Evolutionary conservation across 495 filamentous ascomycete species (phyloP), one percentile per base, ranked within the genome.

Genomic region (Bacidia rubella): DNA sequence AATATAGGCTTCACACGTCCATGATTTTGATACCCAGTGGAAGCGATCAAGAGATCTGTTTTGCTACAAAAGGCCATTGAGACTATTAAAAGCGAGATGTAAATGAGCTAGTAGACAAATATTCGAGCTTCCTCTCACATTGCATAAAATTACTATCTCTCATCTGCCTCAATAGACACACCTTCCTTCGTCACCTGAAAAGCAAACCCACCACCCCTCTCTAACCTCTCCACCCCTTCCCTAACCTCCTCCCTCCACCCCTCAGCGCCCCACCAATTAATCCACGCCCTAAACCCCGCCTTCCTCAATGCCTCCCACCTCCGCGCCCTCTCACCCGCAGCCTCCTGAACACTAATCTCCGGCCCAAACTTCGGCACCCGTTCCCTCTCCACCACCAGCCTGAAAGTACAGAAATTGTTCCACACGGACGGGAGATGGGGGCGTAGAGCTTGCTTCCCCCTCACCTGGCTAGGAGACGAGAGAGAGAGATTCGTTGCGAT

Each of bases 341-440:
- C 80, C 61, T 84, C 78, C 32, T 77, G 68, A 0, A 76, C 60
- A 45, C 74, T 79, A 42, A 78, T 69, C 0, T 67, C 70, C 11
- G 67, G 64, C 10, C 70, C 70, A 64, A 87, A 86, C 11, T 67
- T 66, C 9, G 68, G 62, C 2, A 79, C 70, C 2, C 56, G 42
- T 10, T 71, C 65, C 21, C 73, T 62, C 43, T 70, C 63, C 1
- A 78, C 60, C 10, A 76, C 63, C 1, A 82, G 52, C 24, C 74
- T 68, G 5, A 79, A 40, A 0, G 63, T 65, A 0, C 74, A 66
- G 27, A 73, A 72, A 0, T 51, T 53, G 1, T 69, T 67, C 77
- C 78, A 80, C 0, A 68, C 63, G 3, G 66, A 53, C 3, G 70
- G 73, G 11, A 77, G 62, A 38, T 69, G 63, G 12, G 71, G 64